Evolutionary conservation across 257 asterid genomes (phyloP), one percentile per base, ranked within the genome.

Genomic region (Solanum lycopersicoides): DNA sequence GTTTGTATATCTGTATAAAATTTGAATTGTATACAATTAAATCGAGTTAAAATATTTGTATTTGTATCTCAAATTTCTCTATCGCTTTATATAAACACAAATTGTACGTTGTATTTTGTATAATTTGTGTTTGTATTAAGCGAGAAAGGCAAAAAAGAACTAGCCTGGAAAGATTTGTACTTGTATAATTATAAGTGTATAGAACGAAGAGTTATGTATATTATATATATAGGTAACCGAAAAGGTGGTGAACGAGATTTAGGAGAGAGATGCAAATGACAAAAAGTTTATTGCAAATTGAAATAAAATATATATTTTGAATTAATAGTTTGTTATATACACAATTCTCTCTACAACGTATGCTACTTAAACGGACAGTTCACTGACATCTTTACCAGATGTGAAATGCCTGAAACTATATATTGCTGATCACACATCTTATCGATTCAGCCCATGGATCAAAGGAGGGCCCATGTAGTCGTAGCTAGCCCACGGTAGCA

Each of bases 261-360:
- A 41, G 45, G 12, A 41, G 3, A 39, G 15, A 44, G 3, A 47
- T 2, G 3, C 18, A 2, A 50, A 50, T 50, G 1, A 50, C 21
- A 50, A 50, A 47, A 47, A 15, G 3, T 14, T 14, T 14, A 3
- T 18, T 5, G 1, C 0, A 0, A 2, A 50, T 50, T 50, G 0
- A 0, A 50, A 50, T 5, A 2, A 50, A 50, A 50, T 50, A 50
- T 14, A 14, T 50, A 50, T 50, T 50, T 50, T 50, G 0, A 50
- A 50, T 50, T 50, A 50, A 50, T 50, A 14, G 0, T 42, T 9
- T 42, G 45, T 11, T 9, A 42, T 41, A 41, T 41, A 2, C 3
- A 41, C 1, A 0, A 10, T 9, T 41, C 11, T 11, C 44, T 3
- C 12, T 0, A 0, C 0, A 3, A 9, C 10, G 9, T 44, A 53